Evolutionary conservation across 768 basidiomycete genomes (phyloP), one percentile per base, ranked within the genome.

Genomic region (Lanmaoa pseudosensibilis): DNA sequence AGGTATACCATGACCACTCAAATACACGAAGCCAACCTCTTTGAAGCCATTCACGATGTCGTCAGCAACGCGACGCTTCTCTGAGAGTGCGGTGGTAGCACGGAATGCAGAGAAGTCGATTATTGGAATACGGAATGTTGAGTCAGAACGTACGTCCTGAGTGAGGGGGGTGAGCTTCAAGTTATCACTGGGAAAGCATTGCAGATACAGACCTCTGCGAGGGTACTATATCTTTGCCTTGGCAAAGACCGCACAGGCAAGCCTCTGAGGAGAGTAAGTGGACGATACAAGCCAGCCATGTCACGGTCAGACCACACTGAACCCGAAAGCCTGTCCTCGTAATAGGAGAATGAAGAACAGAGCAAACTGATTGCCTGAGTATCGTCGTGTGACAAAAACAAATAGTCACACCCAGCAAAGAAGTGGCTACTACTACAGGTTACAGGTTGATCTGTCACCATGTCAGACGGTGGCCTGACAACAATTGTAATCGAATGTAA

Each of bases 21-120:
- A 74, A 69, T 94, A 94, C 44, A 93, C 78, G 64, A 94, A 94
- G 1, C 91, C 89, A 54, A 85, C 85, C 53, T 87, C 80, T 64
- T 86, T 92, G 76, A 92, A 90, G 0, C 88, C 92, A 38, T 80
- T 78, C 36, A 84, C 89, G 36, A 94, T 80, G 59, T 85, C 80
- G 44, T 80, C 74, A 3, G 92, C 89, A 0, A 84, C 81, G 7
- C 77, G 67, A 56, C 81, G 79, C 73, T 83, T 88, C 64, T 89
- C 85, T 15, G 75, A 71, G 2, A 65, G 48, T 0, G 83, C 78
- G n/a, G 73, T 65, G 1, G 83, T 78, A 21, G 74, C 65, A 52
- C 80, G 78, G 67, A 87, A 92, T 54, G 81, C 84, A 62, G 82
- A 77, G 61, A 94, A 92, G 75, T 92, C 84, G 63, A 94, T 83